Percentiles rank a stretch among this genome's conserved stretches.
phyloP scores from a whole-genome alignment of 1,139 yeast genomes.

The Chernovozyma sophiae-reginae region DNA sequence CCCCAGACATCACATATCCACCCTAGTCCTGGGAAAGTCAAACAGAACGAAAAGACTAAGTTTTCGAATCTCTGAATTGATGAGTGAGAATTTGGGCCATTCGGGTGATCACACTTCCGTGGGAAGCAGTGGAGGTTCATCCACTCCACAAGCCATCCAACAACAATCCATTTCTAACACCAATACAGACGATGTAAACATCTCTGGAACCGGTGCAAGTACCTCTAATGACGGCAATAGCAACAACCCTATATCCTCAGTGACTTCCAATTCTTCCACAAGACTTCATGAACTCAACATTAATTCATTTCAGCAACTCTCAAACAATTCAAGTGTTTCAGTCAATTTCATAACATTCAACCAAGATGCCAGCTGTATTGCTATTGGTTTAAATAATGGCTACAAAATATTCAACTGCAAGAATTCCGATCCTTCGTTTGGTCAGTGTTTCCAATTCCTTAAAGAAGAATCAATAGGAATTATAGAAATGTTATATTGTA shows the following conservation, averaged over 20 bases:
- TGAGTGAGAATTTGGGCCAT: too few relatives aligned
- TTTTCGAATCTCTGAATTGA: too few relatives aligned
- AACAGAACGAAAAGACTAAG: too few relatives aligned
- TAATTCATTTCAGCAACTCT: not conserved
- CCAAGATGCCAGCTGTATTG: conserved; percentile 86
- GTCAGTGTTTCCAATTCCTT: conserved; percentile 58
- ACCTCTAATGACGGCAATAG: too few relatives aligned
- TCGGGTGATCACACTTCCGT: too few relatives aligned
- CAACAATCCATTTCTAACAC: too few relatives aligned
- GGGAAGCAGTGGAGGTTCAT: too few relatives aligned
- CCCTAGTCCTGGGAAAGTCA: too few relatives aligned
- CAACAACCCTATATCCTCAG: not conserved
- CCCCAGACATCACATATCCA: too few relatives aligned
- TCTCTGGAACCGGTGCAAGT: too few relatives aligned
- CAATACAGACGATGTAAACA: too few relatives aligned
- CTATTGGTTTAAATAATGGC: conserved; percentile 75
- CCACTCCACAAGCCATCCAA: too few relatives aligned
- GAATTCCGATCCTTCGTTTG: conserved; percentile 54
- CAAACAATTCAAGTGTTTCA: conserved; percentile 2
- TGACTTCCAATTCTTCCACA: not conserved
- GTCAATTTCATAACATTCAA: conserved; percentile 73
- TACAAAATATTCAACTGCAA: conserved; percentile 83
- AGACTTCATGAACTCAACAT: not conserved
- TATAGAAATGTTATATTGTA: conserved; percentile 88
- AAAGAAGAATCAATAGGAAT: conserved; percentile 60